Base-by-base conservation (phyloP, 768 basidiomycete species). In the Lactifluus piperatus region DNA sequence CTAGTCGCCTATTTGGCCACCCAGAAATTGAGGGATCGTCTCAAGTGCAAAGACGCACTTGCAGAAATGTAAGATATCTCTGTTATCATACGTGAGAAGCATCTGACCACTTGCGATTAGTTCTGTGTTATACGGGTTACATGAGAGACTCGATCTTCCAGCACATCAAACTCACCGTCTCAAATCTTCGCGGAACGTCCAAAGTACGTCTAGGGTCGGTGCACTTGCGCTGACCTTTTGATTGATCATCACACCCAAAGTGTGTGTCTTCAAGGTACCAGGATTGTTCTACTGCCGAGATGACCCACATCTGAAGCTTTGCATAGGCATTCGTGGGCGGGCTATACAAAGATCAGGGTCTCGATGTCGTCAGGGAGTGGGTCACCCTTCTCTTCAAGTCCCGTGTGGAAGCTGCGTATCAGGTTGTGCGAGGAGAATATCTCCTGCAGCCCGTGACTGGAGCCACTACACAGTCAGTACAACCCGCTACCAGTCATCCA, bases 311-410 rank as follows among this genome's bases (percentile, higher is more conserved):
- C 53, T 50, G 9, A 60, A 24, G 20, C 3, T 11, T 1, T 36
- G 10, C 18, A 37, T 11, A 61, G 60, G 60, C 60, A 36, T 61
- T 56, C n/a, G 60, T 61, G 4, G 60, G 60, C 1, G 60, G 50
- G 5, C 18, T 61, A 7, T 61, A 56, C 44, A 61, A 30, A 24
- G 60, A 61, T 22, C 44, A 61, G 44, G 55, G 55, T 29, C 9
- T 41, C 16, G 44, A 61, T 1, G 50, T 43, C 29, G 50, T 52
- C 29, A 41, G 34, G 18, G 24, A 39, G 8, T 61, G 60, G 60
- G 54, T 61, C 5, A 32, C 14, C 26, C 41, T 39, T 8, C 49
- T 61, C 37, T 34, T 61, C 18, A 14, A 18, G 24, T 37, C 60
- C 29, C 26, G 16, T 2, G 27, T 61, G 13, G 30, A 56, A 26